Conservation (phyloP, 2,329 filamentous ascomycete species). For the Aaosphaeria arxii region DNA sequence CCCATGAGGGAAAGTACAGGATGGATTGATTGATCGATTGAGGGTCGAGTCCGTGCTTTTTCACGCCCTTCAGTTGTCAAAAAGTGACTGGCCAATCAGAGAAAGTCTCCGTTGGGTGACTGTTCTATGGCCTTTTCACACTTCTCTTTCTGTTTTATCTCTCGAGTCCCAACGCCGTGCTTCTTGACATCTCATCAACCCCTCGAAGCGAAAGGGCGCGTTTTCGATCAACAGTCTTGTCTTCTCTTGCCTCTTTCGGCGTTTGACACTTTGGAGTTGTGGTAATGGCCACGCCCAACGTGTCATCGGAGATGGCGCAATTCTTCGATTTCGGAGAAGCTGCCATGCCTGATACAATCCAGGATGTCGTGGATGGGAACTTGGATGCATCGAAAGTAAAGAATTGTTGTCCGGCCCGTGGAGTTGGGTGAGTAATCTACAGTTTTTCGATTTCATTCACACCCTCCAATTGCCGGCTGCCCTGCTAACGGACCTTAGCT, state of each 20-base stretch:
- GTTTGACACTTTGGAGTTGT: neutral
- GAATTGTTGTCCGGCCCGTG: slow-evolving; percentile 17
- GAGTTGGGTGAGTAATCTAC: slow-evolving; percentile 16
- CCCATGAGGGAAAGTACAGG: too few relatives aligned
- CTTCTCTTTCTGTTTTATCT: too few relatives aligned
- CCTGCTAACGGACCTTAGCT: slow-evolving; percentile 8
- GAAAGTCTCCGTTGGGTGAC: too few relatives aligned
- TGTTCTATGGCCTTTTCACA: too few relatives aligned
- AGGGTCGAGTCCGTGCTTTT: too few relatives aligned
- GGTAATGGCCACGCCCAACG: slow-evolving; percentile 24
- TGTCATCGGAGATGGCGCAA: slow-evolving; percentile 30
- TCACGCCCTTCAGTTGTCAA: too few relatives aligned
- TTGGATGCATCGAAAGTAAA: slow-evolving; percentile 5
- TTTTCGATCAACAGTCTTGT: neutral
- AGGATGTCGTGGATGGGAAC: neutral
- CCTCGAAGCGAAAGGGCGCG: neutral
- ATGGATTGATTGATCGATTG: too few relatives aligned
- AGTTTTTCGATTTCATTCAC: slow-evolving; percentile 1
- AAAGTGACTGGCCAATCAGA: too few relatives aligned
- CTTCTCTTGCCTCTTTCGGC: neutral
- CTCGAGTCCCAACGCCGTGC: too few relatives aligned
- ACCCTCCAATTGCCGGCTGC: neutral
- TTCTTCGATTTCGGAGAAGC: slow-evolving; percentile 41
- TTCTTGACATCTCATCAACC: too few relatives aligned
- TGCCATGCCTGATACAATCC: slow-evolving; percentile 22